Base-by-base conservation (phyloP, 306 rosid species). In the Casuarina glauca region DNA sequence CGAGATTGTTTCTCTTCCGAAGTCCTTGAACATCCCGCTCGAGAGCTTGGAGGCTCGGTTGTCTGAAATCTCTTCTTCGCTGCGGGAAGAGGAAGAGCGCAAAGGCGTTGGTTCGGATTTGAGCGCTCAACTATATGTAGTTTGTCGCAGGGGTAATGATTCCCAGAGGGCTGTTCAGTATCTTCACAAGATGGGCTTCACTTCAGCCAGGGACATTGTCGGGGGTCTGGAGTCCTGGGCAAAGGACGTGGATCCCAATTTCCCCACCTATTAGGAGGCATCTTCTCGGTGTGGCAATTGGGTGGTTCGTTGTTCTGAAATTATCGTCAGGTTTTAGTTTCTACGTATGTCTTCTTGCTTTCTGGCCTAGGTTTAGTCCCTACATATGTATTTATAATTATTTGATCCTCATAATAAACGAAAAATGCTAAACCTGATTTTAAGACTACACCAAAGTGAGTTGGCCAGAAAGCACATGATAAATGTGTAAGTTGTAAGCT, bases 61-160 rank as follows among this genome's bases (percentile, higher is more conserved):
- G 54, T 83, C 89, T 45, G 96, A 95, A 82, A 60, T 88, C 39
- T 49, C 76, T 49, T 77, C 78, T 6, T 86, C 87, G 7, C 51
- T 88, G 43, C 53, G 79, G 88, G 81, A 74, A 52, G 70, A 81
- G 68, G 80, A 72, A 44, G 50, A 69, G 52, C 51, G 32, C 36
- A 54, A 45, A 17, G 73, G 61, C 7, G 8, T 46, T 38, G 45
- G 66, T 44, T 69, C 87, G 3, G 67, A 64, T 73, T 73, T 19
- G 5, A 76, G 66, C 62, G 75, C 86, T 44, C 64, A 79, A 10
- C n/a, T 88, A 74, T 95, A 88, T 74, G 93, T 91, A n/a, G 79
- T 95, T 15, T 95, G 99, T 79, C 85, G 97, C 84, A 87, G 97
- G 70, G 99, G 97, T 51, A 95, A 95, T 86, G 99, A 95, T 91